A percentile compares a stretch with the other conserved stretches of the same genome.
Conservation (phyloP, 257 asterid species). For the Asclepias syriaca region DNA sequence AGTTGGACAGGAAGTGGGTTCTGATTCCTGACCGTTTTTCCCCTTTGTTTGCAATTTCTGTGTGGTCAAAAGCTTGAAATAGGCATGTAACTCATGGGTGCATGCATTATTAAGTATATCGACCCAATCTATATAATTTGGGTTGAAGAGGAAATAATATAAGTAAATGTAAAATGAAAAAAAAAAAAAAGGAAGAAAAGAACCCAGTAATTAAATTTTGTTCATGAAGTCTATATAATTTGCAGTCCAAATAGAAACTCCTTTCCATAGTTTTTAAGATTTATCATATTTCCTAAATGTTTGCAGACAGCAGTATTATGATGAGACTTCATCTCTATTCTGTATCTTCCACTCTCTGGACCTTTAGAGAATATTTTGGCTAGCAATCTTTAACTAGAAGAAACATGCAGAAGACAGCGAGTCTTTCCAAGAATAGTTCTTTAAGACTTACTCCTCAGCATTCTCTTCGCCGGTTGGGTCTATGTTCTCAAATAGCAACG, state of each 20-base stretch:
- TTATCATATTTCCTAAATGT: background rate
- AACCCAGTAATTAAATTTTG: too few relatives aligned
- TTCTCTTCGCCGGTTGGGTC: constrained; percentile 86
- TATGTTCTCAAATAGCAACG: constrained; percentile 72
- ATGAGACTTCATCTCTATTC: constrained; percentile 23
- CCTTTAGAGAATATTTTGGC: constrained; percentile 17
- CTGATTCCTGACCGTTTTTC: background rate
- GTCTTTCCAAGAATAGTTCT: constrained; percentile 65
- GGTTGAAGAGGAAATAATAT: too few relatives aligned
- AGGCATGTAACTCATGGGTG: too few relatives aligned
- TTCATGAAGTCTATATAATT: too few relatives aligned
- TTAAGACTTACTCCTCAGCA: constrained; percentile 67
- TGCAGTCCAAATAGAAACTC: background rate
- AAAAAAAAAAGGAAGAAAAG: too few relatives aligned
- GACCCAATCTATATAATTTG: too few relatives aligned
- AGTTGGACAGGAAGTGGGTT: background rate
- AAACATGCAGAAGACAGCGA: constrained; percentile 72
- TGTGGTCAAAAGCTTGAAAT: too few relatives aligned
- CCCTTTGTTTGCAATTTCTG: background rate
- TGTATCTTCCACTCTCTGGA: constrained; percentile 23
- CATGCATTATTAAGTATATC: too few relatives aligned
- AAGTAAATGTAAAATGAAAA: too few relatives aligned
- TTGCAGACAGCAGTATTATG: constrained; percentile 37
- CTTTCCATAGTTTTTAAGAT: background rate
- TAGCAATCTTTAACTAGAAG: constrained; percentile 30